Percentiles rank a stretch among this genome's conserved stretches.
Conservation (phyloP, 345 rosid species). For the Abelmoschus esculentus region DNA sequence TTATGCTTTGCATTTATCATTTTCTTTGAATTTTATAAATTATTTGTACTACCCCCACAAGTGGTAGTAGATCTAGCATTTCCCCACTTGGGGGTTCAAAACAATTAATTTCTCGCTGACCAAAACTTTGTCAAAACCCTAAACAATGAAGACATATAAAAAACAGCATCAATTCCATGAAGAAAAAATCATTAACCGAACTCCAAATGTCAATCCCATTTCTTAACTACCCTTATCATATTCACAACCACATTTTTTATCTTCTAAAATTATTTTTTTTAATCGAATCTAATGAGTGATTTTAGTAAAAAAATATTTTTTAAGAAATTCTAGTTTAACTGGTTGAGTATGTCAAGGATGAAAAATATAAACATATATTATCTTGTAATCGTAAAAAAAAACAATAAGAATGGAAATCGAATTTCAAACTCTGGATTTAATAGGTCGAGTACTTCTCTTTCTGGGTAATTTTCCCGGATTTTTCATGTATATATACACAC, state of each 20-base stretch:
- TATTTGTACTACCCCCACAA: not conserved
- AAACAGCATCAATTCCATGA: too few relatives aligned
- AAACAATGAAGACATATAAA: not conserved
- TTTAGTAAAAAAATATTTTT: too few relatives aligned
- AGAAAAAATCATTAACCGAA: not conserved
- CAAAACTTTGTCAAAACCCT: slow-evolving; percentile 3
- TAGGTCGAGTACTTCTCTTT: not conserved
- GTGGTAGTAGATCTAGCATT: not conserved
- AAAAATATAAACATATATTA: too few relatives aligned
- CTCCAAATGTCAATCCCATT: not conserved
- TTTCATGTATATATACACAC: slow-evolving; percentile 9
- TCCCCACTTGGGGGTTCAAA: not conserved
- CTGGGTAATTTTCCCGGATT: not conserved
- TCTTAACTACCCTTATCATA: not conserved
- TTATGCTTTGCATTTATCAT: not conserved
- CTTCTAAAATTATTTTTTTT: too few relatives aligned
- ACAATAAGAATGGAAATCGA: not conserved
- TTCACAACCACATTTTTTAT: not conserved
- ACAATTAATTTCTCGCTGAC: not conserved
- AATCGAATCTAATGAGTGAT: too few relatives aligned
- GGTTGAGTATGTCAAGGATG: too few relatives aligned
- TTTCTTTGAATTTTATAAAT: not conserved
- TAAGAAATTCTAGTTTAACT: too few relatives aligned
- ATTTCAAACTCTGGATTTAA: not conserved
- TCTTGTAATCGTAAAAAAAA: too few relatives aligned